Evolutionary conservation across 208 protist species (phyloP), one percentile per base, ranked within the genome.

Genomic region (Leishmania gerbilli): DNA sequence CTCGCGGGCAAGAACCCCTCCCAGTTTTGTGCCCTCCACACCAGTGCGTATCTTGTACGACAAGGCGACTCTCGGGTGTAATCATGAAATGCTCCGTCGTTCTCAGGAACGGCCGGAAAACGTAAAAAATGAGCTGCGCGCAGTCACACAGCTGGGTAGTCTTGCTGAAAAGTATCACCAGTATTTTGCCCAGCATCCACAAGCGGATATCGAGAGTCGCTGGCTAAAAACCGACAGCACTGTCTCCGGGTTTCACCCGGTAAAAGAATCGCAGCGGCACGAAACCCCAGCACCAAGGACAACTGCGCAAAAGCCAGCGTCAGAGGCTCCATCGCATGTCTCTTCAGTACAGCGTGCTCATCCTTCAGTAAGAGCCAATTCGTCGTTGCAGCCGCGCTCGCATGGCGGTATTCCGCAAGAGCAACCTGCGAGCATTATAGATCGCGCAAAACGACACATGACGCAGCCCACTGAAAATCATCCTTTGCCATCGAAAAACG

Each of bases 161-260:
- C 58, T 87, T 45, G 80, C 53, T 24, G 74, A 87, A 15, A 71
- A 78, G 31, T 83, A 79, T 42, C 72, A 79, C 27, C 83, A 80
- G 45, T 79, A 78, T 42, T 80, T 87, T 76, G 67, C 58, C 1
- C 58, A 49, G 13, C 17, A 67, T 5, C 42, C 2, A 51, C 69
- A 11, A 15, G 58, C 51, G 51, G 67, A 31, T 24, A 74, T 24
- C 27, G 56, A 71, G 13, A 47, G 17, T 34, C 64, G 5, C 9
- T 31, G 40, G 40, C 17, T 27, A 1, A 76, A 42, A 34, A 13
- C 31, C 1, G 55, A 58, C 9, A 27, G 37, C 11, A 13, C 75
- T 37, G 60, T 37, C 17, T 17, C 34, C 1, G 13, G 31, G 0
- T 7, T 24, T 9, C 27, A 37, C 34, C 11, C 15, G 0, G 53